Percentiles rank a stretch among this genome's conserved stretches.
These are phyloP conservation scores for Acanthamoeba castellanii DNA, from an alignment of 208 protist genomes.

Conservation along the genomic window DNA sequence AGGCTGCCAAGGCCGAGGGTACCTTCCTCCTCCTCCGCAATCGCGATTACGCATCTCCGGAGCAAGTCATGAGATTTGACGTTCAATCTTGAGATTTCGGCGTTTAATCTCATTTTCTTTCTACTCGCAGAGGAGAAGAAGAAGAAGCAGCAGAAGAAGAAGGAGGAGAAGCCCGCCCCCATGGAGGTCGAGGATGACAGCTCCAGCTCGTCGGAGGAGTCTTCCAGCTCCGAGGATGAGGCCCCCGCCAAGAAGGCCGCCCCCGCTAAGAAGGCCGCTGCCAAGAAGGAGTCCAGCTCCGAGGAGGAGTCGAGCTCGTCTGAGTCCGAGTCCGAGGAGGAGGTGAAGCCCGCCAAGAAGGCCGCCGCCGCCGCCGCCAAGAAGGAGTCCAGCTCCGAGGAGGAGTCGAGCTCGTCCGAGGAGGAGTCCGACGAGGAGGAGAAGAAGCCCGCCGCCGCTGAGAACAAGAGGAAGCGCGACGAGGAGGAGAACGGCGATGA, in stretches of 20 bases:
- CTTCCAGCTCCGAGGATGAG: background rate
- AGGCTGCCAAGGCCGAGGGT: slow-evolving; percentile 9
- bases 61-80: background rate
- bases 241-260: background rate
- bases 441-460: background rate
- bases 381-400: slow-evolving; percentile 7
- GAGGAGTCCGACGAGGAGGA: background rate
- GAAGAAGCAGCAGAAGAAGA: slow-evolving; percentile 14
- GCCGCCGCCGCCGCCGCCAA: background rate
- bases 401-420: slow-evolving; percentile 2
- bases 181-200: slow-evolving; percentile 39
- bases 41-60: background rate
- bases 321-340: background rate
- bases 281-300: background rate
- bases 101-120: background rate
- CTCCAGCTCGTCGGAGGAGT: background rate
- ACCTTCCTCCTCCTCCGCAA: background rate
- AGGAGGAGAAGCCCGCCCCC: slow-evolving; percentile 1
- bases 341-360: slow-evolving; percentile 42
- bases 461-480: slow-evolving; percentile 28
- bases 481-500: background rate
- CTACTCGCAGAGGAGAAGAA: slow-evolving; percentile 13
- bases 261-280: background rate
- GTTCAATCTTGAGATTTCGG: background rate
- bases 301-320: slow-evolving; percentile 37